These are phyloP conservation scores for Corylus heterophylla DNA, from an alignment of 306 rosid genomes.

Conservation along the genomic window DNA sequence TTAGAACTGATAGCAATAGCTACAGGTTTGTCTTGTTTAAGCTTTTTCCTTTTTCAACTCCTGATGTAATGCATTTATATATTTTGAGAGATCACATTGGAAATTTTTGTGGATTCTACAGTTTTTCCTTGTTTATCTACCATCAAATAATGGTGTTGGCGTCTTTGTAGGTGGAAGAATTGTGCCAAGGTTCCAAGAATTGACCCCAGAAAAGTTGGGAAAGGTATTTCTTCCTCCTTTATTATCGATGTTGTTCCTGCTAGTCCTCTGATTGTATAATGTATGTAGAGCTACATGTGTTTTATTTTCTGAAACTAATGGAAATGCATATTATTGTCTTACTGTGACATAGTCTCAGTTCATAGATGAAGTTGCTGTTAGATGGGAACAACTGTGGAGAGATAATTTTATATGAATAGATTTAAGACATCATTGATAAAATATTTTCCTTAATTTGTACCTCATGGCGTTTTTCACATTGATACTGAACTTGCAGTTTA, in stretches of 20 bases:
- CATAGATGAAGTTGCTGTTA: background rate
- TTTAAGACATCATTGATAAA: background rate
- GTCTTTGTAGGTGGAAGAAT: constrained; percentile 86
- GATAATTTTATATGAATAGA: background rate
- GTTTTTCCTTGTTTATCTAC: constrained; percentile 5
- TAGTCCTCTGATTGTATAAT: background rate
- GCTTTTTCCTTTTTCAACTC: background rate
- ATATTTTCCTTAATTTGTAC: no score
- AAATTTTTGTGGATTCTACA: background rate
- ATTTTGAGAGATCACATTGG: background rate
- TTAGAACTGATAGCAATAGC: constrained; percentile 97
- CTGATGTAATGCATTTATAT: background rate
- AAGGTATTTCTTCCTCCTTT: constrained; percentile 51
- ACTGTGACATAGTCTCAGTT: background rate
- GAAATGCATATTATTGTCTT: background rate
- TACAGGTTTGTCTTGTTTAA: constrained; percentile 60
- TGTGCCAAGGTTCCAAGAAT: constrained; percentile 96
- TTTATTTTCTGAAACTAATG: background rate
- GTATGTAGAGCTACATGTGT: background rate
- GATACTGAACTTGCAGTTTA: background rate
- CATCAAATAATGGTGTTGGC: constrained; percentile 20
- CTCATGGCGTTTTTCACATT: background rate
- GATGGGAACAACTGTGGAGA: background rate
- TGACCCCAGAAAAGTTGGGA: constrained; percentile 88
- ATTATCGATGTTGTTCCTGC: background rate